Evolutionary conservation across 2,329 filamentous ascomycete species (phyloP), one percentile per base, ranked within the genome.

Genomic region (Colletotrichum orchidophilum): DNA sequence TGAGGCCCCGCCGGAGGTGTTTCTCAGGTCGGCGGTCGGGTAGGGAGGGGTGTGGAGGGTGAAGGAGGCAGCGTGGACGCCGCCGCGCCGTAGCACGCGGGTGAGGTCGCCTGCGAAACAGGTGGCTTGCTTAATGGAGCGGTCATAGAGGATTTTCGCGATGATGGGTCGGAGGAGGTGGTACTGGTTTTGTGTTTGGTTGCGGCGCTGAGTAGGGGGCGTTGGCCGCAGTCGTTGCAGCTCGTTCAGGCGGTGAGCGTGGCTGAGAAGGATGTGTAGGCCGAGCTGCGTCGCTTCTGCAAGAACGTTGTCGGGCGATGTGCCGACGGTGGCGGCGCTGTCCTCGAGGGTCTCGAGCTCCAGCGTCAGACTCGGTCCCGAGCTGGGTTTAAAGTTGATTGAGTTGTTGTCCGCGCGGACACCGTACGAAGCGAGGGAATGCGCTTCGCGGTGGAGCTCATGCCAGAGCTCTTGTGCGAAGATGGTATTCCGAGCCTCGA

Each of bases 401-500:
- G 85, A 82, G 29, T 88, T 83, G 15, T 87, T 90, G 42, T 89
- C 86, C 15, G 91, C 87, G 29, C 87, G 87, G 13, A 98, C 91
- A 11, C 92, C 90, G 71, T 93, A 91, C 12, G 91, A 90, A 3
- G 92, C 87, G 26, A 97, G 84, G 0, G 87, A 87, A 18, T 95
- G 92, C 0, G 93, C 91, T 81, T 99, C 96, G 21, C 94, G 88
- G 63, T 92, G 91, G 71, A 98, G 86, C 81, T 99, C 96, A 75
- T 97, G 91, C 87, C 95, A 98, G 1, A 99, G 83, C 78, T 99
- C 96, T 77, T 95, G 92, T 31, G 93, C 91, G 76, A 94, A 95
- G 24, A 96, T 86, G 60, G 93, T 94, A 79, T 96, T 93, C 67
- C 94, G 88, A 2, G 94, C 93, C 75, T 93, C 89, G 21, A 92